These are phyloP conservation scores for Suillus spraguei DNA, from an alignment of 768 basidiomycete species.

Conservation along the genomic window DNA sequence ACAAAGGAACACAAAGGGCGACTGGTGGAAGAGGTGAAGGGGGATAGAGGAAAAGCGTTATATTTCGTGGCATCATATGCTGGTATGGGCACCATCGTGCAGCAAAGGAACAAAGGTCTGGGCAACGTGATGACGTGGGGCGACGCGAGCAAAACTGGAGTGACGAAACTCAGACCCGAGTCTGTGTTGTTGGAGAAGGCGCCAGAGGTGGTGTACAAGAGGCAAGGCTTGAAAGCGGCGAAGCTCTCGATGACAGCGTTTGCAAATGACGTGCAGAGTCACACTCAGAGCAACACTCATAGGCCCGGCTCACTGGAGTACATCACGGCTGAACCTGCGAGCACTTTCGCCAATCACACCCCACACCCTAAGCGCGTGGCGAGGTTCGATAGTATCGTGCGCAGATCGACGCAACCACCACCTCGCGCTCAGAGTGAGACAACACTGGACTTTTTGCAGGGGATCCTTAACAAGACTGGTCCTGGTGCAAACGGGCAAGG, in stretches of 20 bases:
- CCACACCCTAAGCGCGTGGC: background rate
- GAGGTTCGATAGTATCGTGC: background rate
- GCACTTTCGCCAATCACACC: background rate
- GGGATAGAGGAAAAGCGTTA: conserved; percentile 15
- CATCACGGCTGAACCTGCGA: conserved; percentile 34
- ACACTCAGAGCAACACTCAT: conserved; percentile 46
- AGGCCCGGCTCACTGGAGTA: conserved; percentile 53
- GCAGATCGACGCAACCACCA: background rate
- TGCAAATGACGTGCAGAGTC: conserved; percentile 32
- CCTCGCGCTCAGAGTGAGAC: background rate
- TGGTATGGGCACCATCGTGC: conserved; percentile 29
- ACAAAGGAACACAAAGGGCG: conserved; percentile 61
- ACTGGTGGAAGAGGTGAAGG: conserved; percentile 40
- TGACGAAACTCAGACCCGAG: conserved; percentile 32
- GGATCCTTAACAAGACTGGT: background rate
- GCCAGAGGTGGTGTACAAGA: conserved; percentile 49
- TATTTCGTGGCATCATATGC: conserved; percentile 35
- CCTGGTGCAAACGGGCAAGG: background rate
- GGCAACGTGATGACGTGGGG: conserved; percentile 30
- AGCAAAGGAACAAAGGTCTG: conserved; percentile 20
- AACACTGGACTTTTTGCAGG: background rate
- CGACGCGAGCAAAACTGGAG: conserved; percentile 29
- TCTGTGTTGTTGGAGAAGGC: conserved; percentile 32
- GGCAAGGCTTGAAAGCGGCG: conserved; percentile 42
- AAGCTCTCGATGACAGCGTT: conserved; percentile 35